phyloP scores from a whole-genome alignment of 2,329 filamentous ascomycete genomes.

The Colletotrichum lentis region DNA sequence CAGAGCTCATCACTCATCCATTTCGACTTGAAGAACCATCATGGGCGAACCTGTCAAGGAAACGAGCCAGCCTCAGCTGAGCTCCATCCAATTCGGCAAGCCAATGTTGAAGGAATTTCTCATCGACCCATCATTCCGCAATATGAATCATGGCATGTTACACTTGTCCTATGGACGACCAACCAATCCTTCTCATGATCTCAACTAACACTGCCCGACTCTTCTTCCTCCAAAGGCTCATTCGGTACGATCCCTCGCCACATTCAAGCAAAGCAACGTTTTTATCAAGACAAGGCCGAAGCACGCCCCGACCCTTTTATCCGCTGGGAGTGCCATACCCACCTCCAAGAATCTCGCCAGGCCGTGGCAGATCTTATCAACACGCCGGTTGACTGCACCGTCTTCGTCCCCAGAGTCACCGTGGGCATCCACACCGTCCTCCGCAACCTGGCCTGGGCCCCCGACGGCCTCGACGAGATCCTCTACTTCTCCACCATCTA shows the following conservation, averaged over 20 bases:
- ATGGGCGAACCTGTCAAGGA: constrained; percentile 24
- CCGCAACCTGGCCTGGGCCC: constrained; percentile 73
- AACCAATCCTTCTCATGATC: constrained; percentile 20
- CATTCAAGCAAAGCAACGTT: constrained; percentile 66
- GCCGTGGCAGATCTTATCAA: constrained; percentile 73
- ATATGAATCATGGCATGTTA: constrained; percentile 82
- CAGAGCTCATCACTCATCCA: background rate
- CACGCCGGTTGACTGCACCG: constrained; percentile 70
- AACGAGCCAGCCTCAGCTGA: background rate
- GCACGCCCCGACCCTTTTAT: constrained; percentile 78
- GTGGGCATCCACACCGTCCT: constrained; percentile 80
- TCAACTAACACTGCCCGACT: constrained; percentile 15
- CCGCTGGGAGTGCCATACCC: constrained; percentile 68
- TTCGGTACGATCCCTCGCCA: constrained; percentile 77
- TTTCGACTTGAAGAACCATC: too few species aligned
- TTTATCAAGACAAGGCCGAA: constrained; percentile 74
- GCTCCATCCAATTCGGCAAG: constrained; percentile 45
- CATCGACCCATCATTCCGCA: constrained; percentile 72
- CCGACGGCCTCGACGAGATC: constrained; percentile 78
- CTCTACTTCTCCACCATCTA: constrained; percentile 83
- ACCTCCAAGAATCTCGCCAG: constrained; percentile 70
- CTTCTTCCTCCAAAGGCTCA: constrained; percentile 62
- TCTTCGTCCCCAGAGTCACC: constrained; percentile 85
- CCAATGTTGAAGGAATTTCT: constrained; percentile 69
- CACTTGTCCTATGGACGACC: background rate